A percentile compares a stretch with the other conserved stretches of the same genome.
These are phyloP conservation scores for Coniferiporia sulphurascens DNA, from an alignment of 1,284 basidiomycete species.

Conservation along the genomic window DNA sequence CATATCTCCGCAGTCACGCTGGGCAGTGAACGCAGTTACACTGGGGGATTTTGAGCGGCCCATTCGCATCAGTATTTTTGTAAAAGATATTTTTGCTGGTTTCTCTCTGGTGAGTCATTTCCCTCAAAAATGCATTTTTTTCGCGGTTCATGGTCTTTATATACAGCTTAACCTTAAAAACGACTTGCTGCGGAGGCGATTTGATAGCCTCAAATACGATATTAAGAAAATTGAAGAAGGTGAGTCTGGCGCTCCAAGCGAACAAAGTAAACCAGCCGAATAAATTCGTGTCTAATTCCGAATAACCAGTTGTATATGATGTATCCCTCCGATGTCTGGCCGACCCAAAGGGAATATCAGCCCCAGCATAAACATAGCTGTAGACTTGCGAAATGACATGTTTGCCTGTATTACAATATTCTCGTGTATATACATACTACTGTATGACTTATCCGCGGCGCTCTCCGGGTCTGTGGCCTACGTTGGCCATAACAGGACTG, in stretches of 20 bases:
- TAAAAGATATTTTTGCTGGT: slow-evolving; percentile 77
- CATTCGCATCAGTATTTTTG: slow-evolving; percentile 72
- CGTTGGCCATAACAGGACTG: neutral
- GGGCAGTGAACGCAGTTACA: slow-evolving; percentile 80
- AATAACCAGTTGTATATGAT: slow-evolving; percentile 70
- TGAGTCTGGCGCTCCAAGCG: slow-evolving; percentile 24
- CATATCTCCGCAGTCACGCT: slow-evolving; percentile 52
- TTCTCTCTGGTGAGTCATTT: slow-evolving; percentile 64
- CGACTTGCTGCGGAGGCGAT: slow-evolving; percentile 70
- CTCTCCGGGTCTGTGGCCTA: too few relatives aligned
- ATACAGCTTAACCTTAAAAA: slow-evolving; percentile 84
- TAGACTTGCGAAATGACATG: neutral
- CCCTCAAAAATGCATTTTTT: neutral
- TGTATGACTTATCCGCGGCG: too few relatives aligned
- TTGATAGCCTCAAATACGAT: slow-evolving; percentile 82
- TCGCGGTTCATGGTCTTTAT: neutral
- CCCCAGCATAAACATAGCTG: neutral
- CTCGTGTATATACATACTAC: neutral
- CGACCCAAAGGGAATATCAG: slow-evolving; percentile 13
- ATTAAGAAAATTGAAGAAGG: slow-evolving; percentile 90
- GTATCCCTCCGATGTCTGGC: slow-evolving; percentile 70
- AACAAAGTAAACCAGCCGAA: neutral
- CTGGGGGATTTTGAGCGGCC: slow-evolving; percentile 79
- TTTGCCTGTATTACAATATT: neutral
- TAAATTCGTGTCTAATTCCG: slow-evolving; percentile 8